Percentiles rank a stretch among this genome's conserved stretches.
Evolutionary conservation across 2,329 filamentous ascomycete species (phyloP).

Genomic region (Zymoseptoria tritici): DNA sequence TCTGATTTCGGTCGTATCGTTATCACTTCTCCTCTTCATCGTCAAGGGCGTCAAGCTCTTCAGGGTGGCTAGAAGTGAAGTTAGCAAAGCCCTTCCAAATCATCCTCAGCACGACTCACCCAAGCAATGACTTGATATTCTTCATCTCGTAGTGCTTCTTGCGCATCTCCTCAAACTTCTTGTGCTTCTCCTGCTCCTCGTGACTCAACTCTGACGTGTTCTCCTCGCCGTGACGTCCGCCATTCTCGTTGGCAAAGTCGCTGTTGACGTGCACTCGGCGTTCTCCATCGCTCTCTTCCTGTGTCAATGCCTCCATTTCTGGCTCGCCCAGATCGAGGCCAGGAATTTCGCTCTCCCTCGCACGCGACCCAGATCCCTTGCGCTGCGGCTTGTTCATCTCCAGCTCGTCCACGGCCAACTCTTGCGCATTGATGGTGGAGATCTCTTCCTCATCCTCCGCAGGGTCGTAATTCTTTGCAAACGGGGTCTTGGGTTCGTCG

Average conservation of each 20-base stretch:
- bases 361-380: slow-evolving; percentile 19
- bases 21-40: slow-evolving; percentile 38
- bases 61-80: slow-evolving; percentile 31
- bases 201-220: slow-evolving; percentile 46
- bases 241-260: slow-evolving; percentile 33
- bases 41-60: slow-evolving; percentile 34
- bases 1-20: background rate
- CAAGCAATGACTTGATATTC: slow-evolving; percentile 80
- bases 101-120: slow-evolving; percentile 43
- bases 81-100: slow-evolving; percentile 9
- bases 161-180: slow-evolving; percentile 79
- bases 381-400: slow-evolving; percentile 45
- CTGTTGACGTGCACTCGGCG: slow-evolving; percentile 76
- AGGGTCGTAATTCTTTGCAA: slow-evolving; percentile 85
- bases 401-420: slow-evolving; percentile 61
- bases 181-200: slow-evolving; percentile 86
- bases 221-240: slow-evolving; percentile 52
- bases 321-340: slow-evolving; percentile 88
- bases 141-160: slow-evolving; percentile 99
- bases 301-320: slow-evolving; percentile 47
- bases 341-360: slow-evolving; percentile 72
- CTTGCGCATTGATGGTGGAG: slow-evolving; percentile 58
- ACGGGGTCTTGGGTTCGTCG: slow-evolving; percentile 95
- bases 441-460: slow-evolving; percentile 77
- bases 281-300: slow-evolving; percentile 41